Conservation (phyloP, 306 rosid genomes). For the Betula pendula region DNA sequence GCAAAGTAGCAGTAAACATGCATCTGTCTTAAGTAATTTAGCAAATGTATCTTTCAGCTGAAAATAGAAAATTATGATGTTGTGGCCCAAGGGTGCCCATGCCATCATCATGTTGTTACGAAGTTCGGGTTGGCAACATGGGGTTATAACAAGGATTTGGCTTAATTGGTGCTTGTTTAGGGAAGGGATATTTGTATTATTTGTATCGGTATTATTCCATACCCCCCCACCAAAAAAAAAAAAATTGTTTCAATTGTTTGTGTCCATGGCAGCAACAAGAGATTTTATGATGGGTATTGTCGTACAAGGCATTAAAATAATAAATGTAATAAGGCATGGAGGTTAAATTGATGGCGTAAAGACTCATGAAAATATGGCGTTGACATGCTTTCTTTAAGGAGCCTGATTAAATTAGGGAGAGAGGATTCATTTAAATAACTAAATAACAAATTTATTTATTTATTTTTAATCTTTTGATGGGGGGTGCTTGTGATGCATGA, state of each 20-base stretch:
- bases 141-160: neutral
- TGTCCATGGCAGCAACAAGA: neutral
- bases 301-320: neutral
- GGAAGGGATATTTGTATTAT: slow-evolving; percentile 1
- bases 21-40: neutral
- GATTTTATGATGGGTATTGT: neutral
- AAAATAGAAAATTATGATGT: neutral
- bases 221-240: neutral
- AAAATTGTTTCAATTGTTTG: neutral
- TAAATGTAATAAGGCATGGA: neutral
- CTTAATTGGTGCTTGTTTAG: neutral
- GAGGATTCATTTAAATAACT: too few relatives aligned
- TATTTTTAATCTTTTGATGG: too few relatives aligned
- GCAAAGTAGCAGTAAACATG: neutral
- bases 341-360: neutral
- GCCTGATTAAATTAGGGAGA: too few relatives aligned
- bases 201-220: neutral
- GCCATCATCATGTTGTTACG: neutral
- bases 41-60: slow-evolving; percentile 11
- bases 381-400: too few relatives aligned
- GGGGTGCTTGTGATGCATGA: neutral
- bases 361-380: too few relatives aligned
- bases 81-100: neutral
- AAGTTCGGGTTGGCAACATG: neutral
- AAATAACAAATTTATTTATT: too few relatives aligned